These are phyloP conservation scores for Phytophthora constricta DNA, from an alignment of 352 stramenopile species.

Conservation along the genomic window DNA sequence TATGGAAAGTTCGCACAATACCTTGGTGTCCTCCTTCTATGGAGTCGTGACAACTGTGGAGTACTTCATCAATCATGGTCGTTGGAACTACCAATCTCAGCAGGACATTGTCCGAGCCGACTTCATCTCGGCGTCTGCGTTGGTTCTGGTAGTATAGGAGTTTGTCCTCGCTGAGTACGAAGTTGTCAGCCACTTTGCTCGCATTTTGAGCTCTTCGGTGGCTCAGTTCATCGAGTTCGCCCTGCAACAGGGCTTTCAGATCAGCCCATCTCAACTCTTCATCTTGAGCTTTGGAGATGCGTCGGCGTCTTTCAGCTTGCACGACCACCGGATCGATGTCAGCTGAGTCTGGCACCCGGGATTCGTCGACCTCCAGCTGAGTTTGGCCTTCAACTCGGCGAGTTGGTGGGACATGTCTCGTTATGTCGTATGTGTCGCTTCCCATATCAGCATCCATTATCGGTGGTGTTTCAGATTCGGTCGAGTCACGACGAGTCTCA, in stretches of 20 bases:
- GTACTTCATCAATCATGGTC: constrained; percentile 10
- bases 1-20: not conserved
- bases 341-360: too few species aligned
- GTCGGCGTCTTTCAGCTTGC: too few species aligned
- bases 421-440: too few species aligned
- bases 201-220: not conserved
- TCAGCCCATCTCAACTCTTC: not conserved
- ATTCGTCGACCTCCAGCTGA: too few species aligned
- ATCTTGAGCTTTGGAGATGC: too few species aligned
- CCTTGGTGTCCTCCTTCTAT: constrained; percentile 8
- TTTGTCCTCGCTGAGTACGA: not conserved
- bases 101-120: not conserved
- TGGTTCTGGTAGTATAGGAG: not conserved
- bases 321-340: too few species aligned
- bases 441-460: too few species aligned
- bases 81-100: constrained; percentile 7
- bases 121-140: not conserved
- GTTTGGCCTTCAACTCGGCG: too few species aligned
- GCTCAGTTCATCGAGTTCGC: not conserved
- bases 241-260: not conserved
- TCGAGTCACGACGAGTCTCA: too few species aligned
- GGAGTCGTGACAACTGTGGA: constrained; percentile 9
- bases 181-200: not conserved
- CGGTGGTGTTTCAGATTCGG: too few species aligned
- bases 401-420: too few species aligned